Percentiles rank a stretch among this genome's conserved stretches.
Conservation (phyloP, 2,329 filamentous ascomycete species). For the Thielaviopsis populi region DNA sequence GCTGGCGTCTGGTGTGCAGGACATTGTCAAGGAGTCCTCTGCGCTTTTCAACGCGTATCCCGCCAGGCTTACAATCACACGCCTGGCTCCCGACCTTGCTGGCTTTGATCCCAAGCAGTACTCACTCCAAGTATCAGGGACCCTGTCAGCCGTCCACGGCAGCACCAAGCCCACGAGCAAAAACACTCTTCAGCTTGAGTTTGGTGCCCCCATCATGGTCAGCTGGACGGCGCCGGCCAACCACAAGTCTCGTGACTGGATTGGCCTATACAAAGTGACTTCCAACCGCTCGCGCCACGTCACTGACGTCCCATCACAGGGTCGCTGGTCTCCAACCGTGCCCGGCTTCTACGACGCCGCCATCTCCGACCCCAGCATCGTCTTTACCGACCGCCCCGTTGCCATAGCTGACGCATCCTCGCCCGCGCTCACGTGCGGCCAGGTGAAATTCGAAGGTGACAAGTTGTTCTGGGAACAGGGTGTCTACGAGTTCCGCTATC, state of each 20-base stretch:
- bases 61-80: slow-evolving; percentile 67
- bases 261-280: slow-evolving; percentile 89
- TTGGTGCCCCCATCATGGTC: slow-evolving; percentile 77
- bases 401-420: slow-evolving; percentile 31
- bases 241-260: slow-evolving; percentile 86
- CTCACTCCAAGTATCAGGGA: slow-evolving; percentile 57
- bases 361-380: slow-evolving; percentile 60
- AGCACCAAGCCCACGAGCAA: slow-evolving; percentile 23
- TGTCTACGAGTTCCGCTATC: slow-evolving; percentile 92
- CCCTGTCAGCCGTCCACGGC: slow-evolving; percentile 31
- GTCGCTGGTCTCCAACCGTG: slow-evolving; percentile 76
- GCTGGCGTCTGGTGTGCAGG: slow-evolving; percentile 70
- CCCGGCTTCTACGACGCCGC: slow-evolving; percentile 60
- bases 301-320: slow-evolving; percentile 71
- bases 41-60: slow-evolving; percentile 82
- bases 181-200: slow-evolving; percentile 68
- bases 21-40: slow-evolving; percentile 74
- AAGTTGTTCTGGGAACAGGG: slow-evolving; percentile 96
- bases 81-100: slow-evolving; percentile 63
- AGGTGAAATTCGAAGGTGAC: slow-evolving; percentile 78
- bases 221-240: slow-evolving; percentile 79
- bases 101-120: slow-evolving; percentile 71
- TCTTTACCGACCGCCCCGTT: slow-evolving; percentile 50
- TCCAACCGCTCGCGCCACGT: slow-evolving; percentile 78
- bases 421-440: slow-evolving; percentile 52